phyloP scores from a whole-genome alignment of 257 asterid genomes.

The Paulownia fortunei region DNA sequence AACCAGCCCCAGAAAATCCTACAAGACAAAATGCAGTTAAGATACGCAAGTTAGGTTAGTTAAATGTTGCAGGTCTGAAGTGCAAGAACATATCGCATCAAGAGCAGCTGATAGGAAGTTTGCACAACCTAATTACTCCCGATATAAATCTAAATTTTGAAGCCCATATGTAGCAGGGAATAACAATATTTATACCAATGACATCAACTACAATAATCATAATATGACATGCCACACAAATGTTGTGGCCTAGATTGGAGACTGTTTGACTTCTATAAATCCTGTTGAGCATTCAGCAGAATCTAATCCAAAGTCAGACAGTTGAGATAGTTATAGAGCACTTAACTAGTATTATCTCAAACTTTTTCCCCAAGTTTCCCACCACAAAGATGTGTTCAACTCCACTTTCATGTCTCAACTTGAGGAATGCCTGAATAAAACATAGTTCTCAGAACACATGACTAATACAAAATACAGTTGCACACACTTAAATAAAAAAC shows the following conservation, averaged over 20 bases:
- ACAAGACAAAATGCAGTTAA: conserved; percentile 44
- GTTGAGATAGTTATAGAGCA: conserved; percentile 35
- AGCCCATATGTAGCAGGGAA: not conserved
- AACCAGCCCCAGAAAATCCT: conserved; percentile 98
- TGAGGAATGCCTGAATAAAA: conserved; percentile 79
- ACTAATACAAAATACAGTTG: conserved; percentile 12
- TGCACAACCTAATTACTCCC: not conserved
- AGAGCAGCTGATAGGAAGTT: not conserved
- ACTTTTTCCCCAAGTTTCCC: conserved; percentile 69
- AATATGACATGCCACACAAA: conserved; percentile 6
- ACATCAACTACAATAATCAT: not conserved
- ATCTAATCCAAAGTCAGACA: not conserved
- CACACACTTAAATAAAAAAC: not conserved
- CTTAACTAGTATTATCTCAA: conserved; percentile 79
- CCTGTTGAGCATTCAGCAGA: conserved; percentile 6
- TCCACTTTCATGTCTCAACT: conserved; percentile 80
- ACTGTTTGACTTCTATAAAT: conserved; percentile 14
- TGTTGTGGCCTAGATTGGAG: conserved; percentile 4
- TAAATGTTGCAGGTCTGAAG: not conserved
- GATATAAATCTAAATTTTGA: conserved; percentile 14
- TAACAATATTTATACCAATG: conserved; percentile 2
- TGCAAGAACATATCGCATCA: conserved; percentile 3
- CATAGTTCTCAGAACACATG: conserved; percentile 27
- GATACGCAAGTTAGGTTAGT: conserved; percentile 15
- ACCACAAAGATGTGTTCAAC: conserved; percentile 92